These are phyloP conservation scores for Begonia fuchsioides DNA, from an alignment of 306 rosid genomes.

Conservation along the genomic window DNA sequence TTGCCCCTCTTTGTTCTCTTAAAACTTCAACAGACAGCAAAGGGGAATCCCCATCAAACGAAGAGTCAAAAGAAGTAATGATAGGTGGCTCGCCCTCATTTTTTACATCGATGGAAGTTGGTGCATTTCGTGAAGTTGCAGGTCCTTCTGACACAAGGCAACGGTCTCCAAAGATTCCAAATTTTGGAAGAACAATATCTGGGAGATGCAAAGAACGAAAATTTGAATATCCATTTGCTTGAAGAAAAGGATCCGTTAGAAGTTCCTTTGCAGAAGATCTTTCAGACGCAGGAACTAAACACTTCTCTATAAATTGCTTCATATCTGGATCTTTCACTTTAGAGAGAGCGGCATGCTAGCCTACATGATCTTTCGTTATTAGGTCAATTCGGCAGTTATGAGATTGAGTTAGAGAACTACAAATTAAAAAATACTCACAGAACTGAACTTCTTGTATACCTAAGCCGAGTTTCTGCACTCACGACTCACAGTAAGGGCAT, in stretches of 20 bases:
- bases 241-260: constrained; percentile 72
- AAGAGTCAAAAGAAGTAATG: too few relatives aligned
- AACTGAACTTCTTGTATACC: constrained; percentile 75
- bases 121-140: constrained; percentile 16
- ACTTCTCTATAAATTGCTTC: constrained; percentile 76
- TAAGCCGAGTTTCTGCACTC: constrained; percentile 88
- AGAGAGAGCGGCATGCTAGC: constrained; percentile 71
- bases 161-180: constrained; percentile 7
- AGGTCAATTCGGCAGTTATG: too few relatives aligned
- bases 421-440: constrained; percentile 31
- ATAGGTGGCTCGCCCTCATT: too few relatives aligned
- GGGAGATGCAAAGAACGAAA: constrained; percentile 6
- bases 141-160: constrained; percentile 14
- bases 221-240: too few relatives aligned
- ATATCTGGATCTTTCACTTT: constrained; percentile 56
- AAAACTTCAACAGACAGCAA: constrained; percentile 27
- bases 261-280: constrained; percentile 64
- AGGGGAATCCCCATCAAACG: constrained; percentile 18
- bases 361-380: constrained; percentile 15
- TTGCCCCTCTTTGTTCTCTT: constrained; percentile 25
- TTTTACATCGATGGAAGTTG: too few relatives aligned
- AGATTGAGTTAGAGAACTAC: constrained; percentile 3
- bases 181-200: constrained; percentile 4
- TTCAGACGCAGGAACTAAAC: constrained; percentile 63
- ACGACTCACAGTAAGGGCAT: constrained; percentile 70